Base-by-base conservation (phyloP, 768 basidiomycete genomes). In the Collybia mongolica region DNA sequence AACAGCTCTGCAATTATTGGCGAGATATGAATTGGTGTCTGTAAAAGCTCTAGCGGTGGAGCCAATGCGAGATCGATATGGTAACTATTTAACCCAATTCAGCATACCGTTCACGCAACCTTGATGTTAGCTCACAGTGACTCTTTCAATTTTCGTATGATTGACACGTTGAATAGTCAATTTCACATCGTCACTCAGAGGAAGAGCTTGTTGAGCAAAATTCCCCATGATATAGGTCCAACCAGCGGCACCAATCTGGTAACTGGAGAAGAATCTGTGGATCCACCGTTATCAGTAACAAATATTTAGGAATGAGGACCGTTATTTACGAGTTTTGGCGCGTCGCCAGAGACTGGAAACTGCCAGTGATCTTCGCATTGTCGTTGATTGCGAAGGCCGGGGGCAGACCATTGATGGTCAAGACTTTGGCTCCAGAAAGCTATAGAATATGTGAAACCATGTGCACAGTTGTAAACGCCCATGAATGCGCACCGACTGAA, bases 51-150 rank as follows among this genome's bases (percentile, higher is more conserved):
- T 68, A 20, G 77, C 67, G 8, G 61, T 60, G 1, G 74, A 65
- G 20, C 75, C 74, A 52, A 83, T 71, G 37, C 79, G 74, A 3
- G 81, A 82, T 32, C 79, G 77, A 61, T 81, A 84, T 11, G 83
- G 82, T 46, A 84, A 62, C 81, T 83, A 39, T 35, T n/a, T 37
- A 22, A 17, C 22, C 20, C 23, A 36, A 49, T 53, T n/a, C 2
- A 26, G 28, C 28, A 23, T 35, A 7, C 28, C 39, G 32, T 18
- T n/a, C 15, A 50, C 22, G 42, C 39, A 23, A 61, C 73, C 44
- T 38, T 80, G 81, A 70, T 32, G 5, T 32, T 9, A 32, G 9
- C 32, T 32, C 32, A 32, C 32, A 32, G 32, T 72, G 54, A 83
- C 62, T 3, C 71, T 79, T 32, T 79, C 76, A 17, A 65, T 67